These are phyloP conservation scores for Trichoderma citrinoviride DNA, from an alignment of 2,329 filamentous ascomycete genomes.

Conservation along the genomic window DNA sequence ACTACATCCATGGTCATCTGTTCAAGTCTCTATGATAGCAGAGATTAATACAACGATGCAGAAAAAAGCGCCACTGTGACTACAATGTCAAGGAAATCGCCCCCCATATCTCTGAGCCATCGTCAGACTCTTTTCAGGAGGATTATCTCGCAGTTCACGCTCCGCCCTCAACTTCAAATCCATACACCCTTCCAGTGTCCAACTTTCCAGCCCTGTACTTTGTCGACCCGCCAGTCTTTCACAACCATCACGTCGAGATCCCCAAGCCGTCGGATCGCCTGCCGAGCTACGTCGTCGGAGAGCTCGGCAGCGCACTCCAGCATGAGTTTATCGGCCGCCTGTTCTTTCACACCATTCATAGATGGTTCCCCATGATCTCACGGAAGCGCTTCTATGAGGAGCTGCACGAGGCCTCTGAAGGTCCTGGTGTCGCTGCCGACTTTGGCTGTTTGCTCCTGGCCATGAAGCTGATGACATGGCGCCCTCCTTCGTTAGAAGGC, in stretches of 20 bases:
- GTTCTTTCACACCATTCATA: not conserved
- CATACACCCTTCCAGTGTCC: not conserved
- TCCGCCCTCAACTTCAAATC: not conserved
- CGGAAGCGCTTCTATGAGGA: slow-evolving; percentile 3
- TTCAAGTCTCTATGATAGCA: too few species aligned
- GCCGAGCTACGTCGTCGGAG: not conserved
- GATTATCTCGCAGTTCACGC: not conserved
- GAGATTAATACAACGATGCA: not conserved
- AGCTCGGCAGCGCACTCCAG: not conserved
- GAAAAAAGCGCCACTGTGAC: not conserved
- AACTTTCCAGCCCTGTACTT: slow-evolving; percentile 7
- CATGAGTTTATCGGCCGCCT: not conserved
- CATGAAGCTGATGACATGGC: slow-evolving; percentile 11
- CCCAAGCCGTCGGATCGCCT: not conserved
- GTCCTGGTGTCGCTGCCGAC: not conserved
- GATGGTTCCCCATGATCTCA: slow-evolving; percentile 1
- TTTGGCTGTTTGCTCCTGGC: not conserved
- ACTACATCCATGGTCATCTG: rapidly evolving
- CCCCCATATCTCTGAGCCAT: not conserved
- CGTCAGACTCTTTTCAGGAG: not conserved
- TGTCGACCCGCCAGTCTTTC: slow-evolving; percentile 7
- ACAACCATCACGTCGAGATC: not conserved
- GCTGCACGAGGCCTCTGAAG: not conserved
- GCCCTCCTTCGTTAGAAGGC: not conserved
- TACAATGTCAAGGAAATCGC: not conserved